Base-by-base conservation (phyloP, 371 early-diverging fungal genomes). In the Aphelidium insulamus region DNA sequence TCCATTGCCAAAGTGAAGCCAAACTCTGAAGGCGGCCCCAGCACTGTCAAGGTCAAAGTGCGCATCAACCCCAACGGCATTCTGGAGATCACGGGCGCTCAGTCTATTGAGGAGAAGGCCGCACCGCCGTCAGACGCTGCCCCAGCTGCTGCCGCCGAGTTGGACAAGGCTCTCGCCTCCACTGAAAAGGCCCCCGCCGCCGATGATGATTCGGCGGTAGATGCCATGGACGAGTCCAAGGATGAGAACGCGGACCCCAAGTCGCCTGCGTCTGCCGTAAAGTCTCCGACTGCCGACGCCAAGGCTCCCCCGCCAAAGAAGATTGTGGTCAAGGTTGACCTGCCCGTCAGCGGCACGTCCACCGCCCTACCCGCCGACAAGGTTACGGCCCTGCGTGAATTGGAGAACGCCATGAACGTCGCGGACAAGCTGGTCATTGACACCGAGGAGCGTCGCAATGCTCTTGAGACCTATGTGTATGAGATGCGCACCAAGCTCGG, bases 401-500 rank as follows among this genome's bases (percentile, higher is more conserved):
- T 52, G 45, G 95, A 95, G 63, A 62, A 57, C 46, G 69, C 76
- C 44, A 91, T 95, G 91, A 51, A 56, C 32, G 48, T 74, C 12
- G 49, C 69, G 18, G 92, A 95, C 54, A 69, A 72, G 45, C 69
- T 88, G 41, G 82, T 95, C 24, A 62, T 70, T 30, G 90, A 86
- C 44, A 90, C 92, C 10, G 92, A 88, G 55, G 70, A 79, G 40
- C 69, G 71, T 53, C 77, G 81, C 61, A 95, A 95, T 65, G 66
- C 79, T 20, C 70, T 95, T 34, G 95, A 95, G 56, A 92, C 92
- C 59, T 95, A 87, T 56, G 83, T 91, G 35, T 95, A 95, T 56
- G 85, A 90, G n/a, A 77, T 74, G 41, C 82, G 95, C 39, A 60
- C 62, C 54, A 85, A 88, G 75, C 52, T 88, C 36, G 72, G 68